Conservation (phyloP, 2,329 filamentous ascomycete species). For the Trichoderma gracile region DNA sequence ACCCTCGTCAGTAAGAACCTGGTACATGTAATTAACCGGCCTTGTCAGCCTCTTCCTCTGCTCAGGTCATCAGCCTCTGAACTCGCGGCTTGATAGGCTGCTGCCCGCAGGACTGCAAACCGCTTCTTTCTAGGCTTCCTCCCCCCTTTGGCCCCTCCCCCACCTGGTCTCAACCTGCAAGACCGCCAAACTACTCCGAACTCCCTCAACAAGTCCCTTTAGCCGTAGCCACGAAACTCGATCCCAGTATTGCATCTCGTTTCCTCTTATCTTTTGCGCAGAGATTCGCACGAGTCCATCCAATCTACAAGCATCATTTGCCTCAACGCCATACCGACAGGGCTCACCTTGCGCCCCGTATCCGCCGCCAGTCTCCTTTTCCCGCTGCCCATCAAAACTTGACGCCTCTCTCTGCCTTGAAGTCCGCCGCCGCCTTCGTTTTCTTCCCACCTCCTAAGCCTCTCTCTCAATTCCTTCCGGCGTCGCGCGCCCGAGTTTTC, state of each 20-base stretch:
- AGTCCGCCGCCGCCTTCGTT: background rate
- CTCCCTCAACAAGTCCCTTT: background rate
- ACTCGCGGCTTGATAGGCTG: constrained; percentile 11
- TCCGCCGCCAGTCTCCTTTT: background rate
- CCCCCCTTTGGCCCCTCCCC: constrained; percentile 21
- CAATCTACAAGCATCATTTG: background rate
- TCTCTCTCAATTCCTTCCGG: background rate
- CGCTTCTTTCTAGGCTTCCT: background rate
- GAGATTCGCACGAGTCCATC: too few relatives aligned
- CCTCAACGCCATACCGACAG: background rate
- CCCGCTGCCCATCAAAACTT: background rate
- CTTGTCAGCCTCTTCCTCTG: background rate
- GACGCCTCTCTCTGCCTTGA: background rate
- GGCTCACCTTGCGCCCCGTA: background rate
- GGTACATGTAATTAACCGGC: background rate
- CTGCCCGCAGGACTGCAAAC: background rate
- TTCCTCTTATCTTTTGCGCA: background rate
- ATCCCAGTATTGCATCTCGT: background rate
- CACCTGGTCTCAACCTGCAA: constrained; percentile 13
- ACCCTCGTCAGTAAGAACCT: background rate
- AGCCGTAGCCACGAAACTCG: background rate
- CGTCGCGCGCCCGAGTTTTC: constrained; percentile 9
- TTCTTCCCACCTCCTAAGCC: background rate
- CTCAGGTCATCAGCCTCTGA: constrained; percentile 11
- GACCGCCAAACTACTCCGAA: constrained; percentile 10